Evolutionary conservation across 345 rosid genomes (phyloP), one percentile per base, ranked within the genome.

Genomic region (Aethionema arabicum): DNA sequence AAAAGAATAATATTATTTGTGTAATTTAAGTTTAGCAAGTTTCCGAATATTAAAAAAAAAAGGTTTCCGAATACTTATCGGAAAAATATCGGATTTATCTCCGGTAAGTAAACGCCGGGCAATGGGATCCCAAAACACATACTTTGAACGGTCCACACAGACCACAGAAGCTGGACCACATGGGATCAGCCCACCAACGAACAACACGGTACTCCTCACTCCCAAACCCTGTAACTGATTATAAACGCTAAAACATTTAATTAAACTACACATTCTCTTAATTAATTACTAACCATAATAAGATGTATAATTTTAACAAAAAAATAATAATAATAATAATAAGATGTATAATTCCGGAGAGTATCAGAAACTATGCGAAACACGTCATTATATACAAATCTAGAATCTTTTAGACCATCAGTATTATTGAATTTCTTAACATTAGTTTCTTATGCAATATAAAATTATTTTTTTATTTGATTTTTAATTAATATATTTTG

Each of bases 191-290:
- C 92, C 95, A 0, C 90, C 1, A 67, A 14, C 7, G 71, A n/a
- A 69, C 95, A 80, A 70, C 97, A 90, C 0, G 95, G 63, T 2
- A 71, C 69, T 73, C 51, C 49, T 75, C 67, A 69, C 70, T 81
- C 39, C 75, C 89, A 47, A 87, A 83, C 30, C 97, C 95, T 88
- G 73, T 47, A 48, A 10, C 31, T 46, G 8, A n/a, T 21, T 21
- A 21, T 21, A 21, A 21, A 21, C n/a, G n/a, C n/a, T n/a, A n/a
- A n/a, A n/a, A n/a, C 27, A 21, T 21, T 21, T 21, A 21, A 21
- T 21, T 2, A 21, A 21, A 21, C n/a, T n/a, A n/a, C n/a, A 21
- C 27, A 21, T 21, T 21, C 21, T 15, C 11, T 37, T 47, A 1
- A 32, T 21, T 21, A 41, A 33, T 29, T 11, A 52, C 61, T 54